Evolutionary conservation across 192 early-diverging fungal species (phyloP).

Genomic region (Umbelopsis isabellina): DNA sequence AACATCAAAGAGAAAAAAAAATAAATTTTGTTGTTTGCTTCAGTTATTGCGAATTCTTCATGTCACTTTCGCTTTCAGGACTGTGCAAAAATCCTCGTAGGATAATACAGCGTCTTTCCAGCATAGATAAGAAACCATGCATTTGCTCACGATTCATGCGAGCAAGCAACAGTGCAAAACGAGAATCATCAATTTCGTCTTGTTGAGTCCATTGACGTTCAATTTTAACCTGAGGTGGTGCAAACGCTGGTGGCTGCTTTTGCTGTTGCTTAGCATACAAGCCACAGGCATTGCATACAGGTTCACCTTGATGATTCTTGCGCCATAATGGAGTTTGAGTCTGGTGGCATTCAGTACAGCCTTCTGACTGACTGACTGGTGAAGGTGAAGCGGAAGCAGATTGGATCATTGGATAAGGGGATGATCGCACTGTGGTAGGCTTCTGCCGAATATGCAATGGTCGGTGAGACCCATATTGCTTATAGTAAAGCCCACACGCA

Average conservation of each 20-base stretch:
- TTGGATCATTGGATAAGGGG: not conserved
- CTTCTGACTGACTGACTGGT: conserved; percentile 24
- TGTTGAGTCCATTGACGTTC: conserved; percentile 46
- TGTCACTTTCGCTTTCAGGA: not conserved
- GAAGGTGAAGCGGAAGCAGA: not conserved
- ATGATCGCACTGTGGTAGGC: conserved; percentile 27
- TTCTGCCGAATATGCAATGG: conserved; percentile 62
- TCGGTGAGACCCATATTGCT: conserved; percentile 62
- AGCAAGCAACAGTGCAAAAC: conserved; percentile 33
- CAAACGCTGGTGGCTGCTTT: conserved; percentile 49
- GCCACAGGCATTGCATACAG: conserved; percentile 84
- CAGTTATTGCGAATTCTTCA: too few relatives aligned
- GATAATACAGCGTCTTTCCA: conserved; percentile 58
- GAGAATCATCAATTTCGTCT: conserved; percentile 36
- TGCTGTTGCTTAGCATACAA: conserved; percentile 62
- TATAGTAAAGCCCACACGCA: conserved; percentile 76
- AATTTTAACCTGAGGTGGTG: conserved; percentile 49
- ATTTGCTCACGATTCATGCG: conserved; percentile 57
- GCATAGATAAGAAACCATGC: conserved; percentile 55
- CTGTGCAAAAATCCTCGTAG: conserved; percentile 32
- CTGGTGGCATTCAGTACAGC: conserved; percentile 75
- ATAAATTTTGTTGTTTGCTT: not conserved
- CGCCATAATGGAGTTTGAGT: conserved; percentile 85
- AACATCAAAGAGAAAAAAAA: too few relatives aligned
- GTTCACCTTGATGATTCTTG: conserved; percentile 70